Evolutionary conservation across 2,329 filamentous ascomycete genomes (phyloP).

Genomic region (Dactylonectria macrodidyma): DNA sequence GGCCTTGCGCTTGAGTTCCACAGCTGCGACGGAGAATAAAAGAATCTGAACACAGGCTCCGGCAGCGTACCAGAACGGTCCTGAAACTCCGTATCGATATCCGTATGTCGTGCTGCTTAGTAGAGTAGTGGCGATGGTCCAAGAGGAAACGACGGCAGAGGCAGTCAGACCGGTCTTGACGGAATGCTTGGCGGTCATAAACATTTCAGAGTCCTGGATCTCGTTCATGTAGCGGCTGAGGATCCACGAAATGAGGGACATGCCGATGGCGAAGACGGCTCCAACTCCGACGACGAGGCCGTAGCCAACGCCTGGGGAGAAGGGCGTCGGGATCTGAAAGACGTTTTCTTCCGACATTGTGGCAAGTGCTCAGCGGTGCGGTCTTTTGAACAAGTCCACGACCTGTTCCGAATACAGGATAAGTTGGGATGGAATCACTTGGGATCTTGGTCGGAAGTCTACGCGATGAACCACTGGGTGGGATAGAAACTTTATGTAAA

Average conservation of each 20-base stretch:
- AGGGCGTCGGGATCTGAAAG: slow-evolving; percentile 25
- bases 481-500: slow-evolving; percentile 20
- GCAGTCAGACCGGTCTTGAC: slow-evolving; percentile 27
- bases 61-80: slow-evolving; percentile 27
- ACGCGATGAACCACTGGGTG: neutral
- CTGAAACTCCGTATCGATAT: slow-evolving; percentile 23
- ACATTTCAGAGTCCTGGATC: slow-evolving; percentile 30
- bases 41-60: slow-evolving; percentile 28
- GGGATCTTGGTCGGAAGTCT: slow-evolving; percentile 4
- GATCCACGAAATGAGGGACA: slow-evolving; percentile 26
- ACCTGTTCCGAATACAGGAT: neutral
- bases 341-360: slow-evolving; percentile 22
- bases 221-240: slow-evolving; percentile 29
- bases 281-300: slow-evolving; percentile 27
- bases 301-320: slow-evolving; percentile 27
- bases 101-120: slow-evolving; percentile 26
- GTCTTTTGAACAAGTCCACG: neutral
- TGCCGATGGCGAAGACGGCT: slow-evolving; percentile 28
- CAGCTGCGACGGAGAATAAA: slow-evolving; percentile 23
- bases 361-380: neutral
- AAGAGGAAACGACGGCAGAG: slow-evolving; percentile 27
- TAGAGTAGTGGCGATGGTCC: slow-evolving; percentile 28
- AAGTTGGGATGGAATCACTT: neutral
- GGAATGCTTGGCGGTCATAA: slow-evolving; percentile 28
- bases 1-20: slow-evolving; percentile 27